Evolutionary conservation across 495 filamentous ascomycete species (phyloP), one percentile per base, ranked within the genome.

Genomic region (Gamarada debralockiae): DNA sequence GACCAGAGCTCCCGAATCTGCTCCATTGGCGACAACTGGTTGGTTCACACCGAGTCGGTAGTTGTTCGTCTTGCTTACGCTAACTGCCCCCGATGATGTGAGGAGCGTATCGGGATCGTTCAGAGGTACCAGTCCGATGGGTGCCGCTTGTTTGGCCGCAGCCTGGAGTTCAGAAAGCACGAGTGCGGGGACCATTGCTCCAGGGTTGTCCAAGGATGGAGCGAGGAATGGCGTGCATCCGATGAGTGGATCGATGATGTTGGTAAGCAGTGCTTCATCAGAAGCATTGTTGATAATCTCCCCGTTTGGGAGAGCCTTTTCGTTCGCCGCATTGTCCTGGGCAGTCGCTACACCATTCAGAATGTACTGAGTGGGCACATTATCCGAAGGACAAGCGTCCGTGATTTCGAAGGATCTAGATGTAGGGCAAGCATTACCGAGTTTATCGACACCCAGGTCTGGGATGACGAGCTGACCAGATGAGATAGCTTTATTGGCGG

Each of bases 321-420:
- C 15, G 25, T 50, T 50, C 10, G 33, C 48, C n/a, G 33, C 48
- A 33, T 12, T 50, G 40, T 50, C 34, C 34, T 50, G 48, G 17
- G 48, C 48, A 40, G 34, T 39, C 3, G 48, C 21, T 5, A 31
- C 48, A 18, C 25, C 34, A 10, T 18, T 3, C 8, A 50, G 34
- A 14, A 50, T 37, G 14, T 50, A 40, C 15, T 50, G 48, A 5
- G 48, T 50, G 23, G 48, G 48, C 4, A 50, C 48, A 18, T 39
- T 50, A 34, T 50, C 48, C 12, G 48, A 40, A n/a, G 48, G 48
- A 34, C 48, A 50, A 10, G 48, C 48, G 23, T 50, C 48, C 7
- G 23, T 23, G 17, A 39, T 22, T 15, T 50, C 48, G 17, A 50
- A 50, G 7, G 48, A 40, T 15, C 48, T 31, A 40, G 17, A 22